Conservation (phyloP, 148 eudicot species). For the Cornus suecica region DNA sequence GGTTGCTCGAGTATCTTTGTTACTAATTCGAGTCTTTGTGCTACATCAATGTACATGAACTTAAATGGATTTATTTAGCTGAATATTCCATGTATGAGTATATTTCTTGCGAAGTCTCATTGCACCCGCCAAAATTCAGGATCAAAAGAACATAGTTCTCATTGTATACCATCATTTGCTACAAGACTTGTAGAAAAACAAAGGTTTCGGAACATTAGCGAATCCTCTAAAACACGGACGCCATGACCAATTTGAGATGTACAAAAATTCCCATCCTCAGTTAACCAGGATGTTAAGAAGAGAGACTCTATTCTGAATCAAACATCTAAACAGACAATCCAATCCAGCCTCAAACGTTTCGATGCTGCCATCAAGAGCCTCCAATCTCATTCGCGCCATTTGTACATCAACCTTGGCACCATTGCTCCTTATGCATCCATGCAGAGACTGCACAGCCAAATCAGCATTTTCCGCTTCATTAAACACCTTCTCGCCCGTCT, state of each 20-base stretch:
- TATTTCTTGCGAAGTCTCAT: too few relatives aligned
- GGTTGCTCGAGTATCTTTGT: too few relatives aligned
- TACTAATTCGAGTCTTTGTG: too few relatives aligned
- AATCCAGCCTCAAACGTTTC: conserved; percentile 33
- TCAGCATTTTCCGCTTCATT: conserved; percentile 29
- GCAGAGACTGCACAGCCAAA: conserved; percentile 11
- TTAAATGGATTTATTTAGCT: too few relatives aligned
- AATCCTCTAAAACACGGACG: background rate
- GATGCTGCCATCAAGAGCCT: conserved; percentile 19
- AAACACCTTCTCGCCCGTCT: conserved; percentile 5
- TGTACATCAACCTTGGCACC: conserved; percentile 9
- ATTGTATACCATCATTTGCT: background rate
- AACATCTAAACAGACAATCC: conserved; percentile 25
- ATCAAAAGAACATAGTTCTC: background rate
- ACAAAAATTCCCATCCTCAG: conserved; percentile 5
- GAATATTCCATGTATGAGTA: too few relatives aligned
- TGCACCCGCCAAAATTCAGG: background rate
- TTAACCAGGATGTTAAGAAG: conserved; percentile 37
- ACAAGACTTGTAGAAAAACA: background rate
- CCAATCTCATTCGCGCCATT: conserved; percentile 19
- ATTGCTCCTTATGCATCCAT: background rate
- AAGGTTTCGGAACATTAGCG: background rate
- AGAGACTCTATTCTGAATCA: conserved; percentile 28
- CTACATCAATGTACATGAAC: too few relatives aligned
- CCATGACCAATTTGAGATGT: background rate